Percentiles rank a stretch among this genome's conserved stretches.
Conservation (phyloP, 2,329 filamentous ascomycete species). For the Alternaria sp. region DNA sequence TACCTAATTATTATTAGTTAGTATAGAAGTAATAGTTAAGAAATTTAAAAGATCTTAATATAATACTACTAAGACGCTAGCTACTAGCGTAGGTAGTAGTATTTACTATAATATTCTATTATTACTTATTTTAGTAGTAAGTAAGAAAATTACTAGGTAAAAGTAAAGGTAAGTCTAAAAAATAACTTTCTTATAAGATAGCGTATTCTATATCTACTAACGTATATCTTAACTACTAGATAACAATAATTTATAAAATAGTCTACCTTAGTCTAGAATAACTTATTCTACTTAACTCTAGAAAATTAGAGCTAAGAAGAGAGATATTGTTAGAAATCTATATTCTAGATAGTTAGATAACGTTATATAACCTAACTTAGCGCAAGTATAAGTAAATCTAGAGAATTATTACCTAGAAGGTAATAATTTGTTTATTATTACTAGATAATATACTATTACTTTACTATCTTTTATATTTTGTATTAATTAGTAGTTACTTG, state of each 20-base stretch:
- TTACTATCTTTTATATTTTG: too few species aligned
- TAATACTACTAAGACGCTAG: not conserved
- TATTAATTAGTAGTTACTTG: too few species aligned
- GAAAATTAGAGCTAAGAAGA: not conserved
- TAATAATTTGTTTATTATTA: too few species aligned
- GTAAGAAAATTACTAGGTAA: not conserved
- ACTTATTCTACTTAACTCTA: not conserved
- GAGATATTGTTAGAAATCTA: not conserved
- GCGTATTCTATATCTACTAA: not conserved
- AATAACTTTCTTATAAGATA: not conserved
- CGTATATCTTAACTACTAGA: too few species aligned
- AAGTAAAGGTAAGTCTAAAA: not conserved
- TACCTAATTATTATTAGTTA: not conserved
- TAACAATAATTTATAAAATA: too few species aligned
- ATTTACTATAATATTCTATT: not conserved
- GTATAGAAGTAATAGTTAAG: not conserved
- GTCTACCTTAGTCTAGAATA: not conserved
- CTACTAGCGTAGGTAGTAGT: not conserved
- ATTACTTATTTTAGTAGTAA: not conserved
- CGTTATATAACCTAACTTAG: too few species aligned
- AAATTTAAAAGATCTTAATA: not conserved
- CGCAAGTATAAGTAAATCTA: too few species aligned
- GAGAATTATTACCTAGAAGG: too few species aligned
- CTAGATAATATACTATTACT: too few species aligned
- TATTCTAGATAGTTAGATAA: too few species aligned